Percentiles rank a stretch among this genome's conserved stretches.
Evolutionary conservation across 2,329 filamentous ascomycete genomes (phyloP).

Genomic region (Colletotrichum limetticola): DNA sequence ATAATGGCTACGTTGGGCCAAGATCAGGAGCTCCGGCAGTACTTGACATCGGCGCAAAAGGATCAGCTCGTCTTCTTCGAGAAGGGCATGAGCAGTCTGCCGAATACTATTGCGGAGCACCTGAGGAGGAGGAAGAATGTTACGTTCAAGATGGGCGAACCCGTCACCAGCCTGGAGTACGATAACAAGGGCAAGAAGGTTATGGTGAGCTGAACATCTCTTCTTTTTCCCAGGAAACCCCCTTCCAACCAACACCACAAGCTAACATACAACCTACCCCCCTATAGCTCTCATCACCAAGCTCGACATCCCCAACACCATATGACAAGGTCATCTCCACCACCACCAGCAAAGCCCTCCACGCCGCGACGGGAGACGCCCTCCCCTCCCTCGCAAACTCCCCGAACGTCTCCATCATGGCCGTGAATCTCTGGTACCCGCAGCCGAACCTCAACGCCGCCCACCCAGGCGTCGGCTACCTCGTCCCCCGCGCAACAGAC

Average conservation of each 20-base stretch:
- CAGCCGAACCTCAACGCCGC: slow-evolving; percentile 69
- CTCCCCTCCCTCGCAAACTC: slow-evolving; percentile 64
- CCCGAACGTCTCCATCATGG: slow-evolving; percentile 84
- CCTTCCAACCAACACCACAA: too few relatives aligned
- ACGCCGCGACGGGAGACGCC: slow-evolving; percentile 45
- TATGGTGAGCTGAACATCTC: slow-evolving; percentile 47
- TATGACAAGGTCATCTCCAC: slow-evolving; percentile 74
- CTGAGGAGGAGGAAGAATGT: slow-evolving; percentile 68
- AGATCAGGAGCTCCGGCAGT: slow-evolving; percentile 35
- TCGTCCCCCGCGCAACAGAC: slow-evolving; percentile 81
- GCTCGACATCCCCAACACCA: slow-evolving; percentile 34
- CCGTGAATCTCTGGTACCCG: slow-evolving; percentile 89
- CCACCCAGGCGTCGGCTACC: slow-evolving; percentile 85
- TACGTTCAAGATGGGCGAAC: slow-evolving; percentile 60
- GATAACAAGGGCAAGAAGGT: slow-evolving; percentile 50
- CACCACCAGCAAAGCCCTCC: slow-evolving; percentile 61
- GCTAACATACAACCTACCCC: slow-evolving; percentile 22
- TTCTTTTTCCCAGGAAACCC: background rate
- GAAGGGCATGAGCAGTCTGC: slow-evolving; percentile 72
- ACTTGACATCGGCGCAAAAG: slow-evolving; percentile 26
- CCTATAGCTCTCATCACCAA: slow-evolving; percentile 44
- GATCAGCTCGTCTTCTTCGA: slow-evolving; percentile 54
- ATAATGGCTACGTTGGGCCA: slow-evolving; percentile 42
- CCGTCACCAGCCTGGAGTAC: slow-evolving; percentile 59
- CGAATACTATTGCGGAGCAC: slow-evolving; percentile 61